Conservation (phyloP, 2,329 filamentous ascomycete species). For the Colletotrichum limetticola region DNA sequence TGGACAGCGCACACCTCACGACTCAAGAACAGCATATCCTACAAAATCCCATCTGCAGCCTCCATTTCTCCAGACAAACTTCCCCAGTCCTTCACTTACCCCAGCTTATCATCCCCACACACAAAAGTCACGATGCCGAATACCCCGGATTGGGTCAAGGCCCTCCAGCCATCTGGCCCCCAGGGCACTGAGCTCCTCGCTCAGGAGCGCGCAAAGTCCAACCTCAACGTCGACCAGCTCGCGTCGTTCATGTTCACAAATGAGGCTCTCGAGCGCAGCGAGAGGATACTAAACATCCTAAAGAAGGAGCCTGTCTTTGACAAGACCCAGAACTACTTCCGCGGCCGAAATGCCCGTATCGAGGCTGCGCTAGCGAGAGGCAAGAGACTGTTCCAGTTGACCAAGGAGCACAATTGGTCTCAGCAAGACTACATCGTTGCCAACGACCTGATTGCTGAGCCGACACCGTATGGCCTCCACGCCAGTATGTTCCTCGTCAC, state of each 20-base stretch:
- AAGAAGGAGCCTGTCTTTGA: constrained; percentile 77
- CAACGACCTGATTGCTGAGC: constrained; percentile 77
- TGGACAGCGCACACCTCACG: constrained; percentile 14
- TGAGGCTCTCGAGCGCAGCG: constrained; percentile 69
- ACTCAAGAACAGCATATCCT: constrained; percentile 3
- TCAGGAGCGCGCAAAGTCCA: constrained; percentile 75
- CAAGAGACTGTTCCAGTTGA: constrained; percentile 76
- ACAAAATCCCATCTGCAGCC: constrained; percentile 13
- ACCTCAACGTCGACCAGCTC: constrained; percentile 74
- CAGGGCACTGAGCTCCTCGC: constrained; percentile 76
- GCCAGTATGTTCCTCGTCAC: constrained; percentile 65
- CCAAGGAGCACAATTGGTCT: constrained; percentile 75
- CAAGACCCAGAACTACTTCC: constrained; percentile 82
- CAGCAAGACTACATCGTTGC: constrained; percentile 72
- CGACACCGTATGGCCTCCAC: constrained; percentile 79
- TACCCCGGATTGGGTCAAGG: constrained; percentile 38
- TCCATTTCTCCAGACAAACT: constrained; percentile 4
- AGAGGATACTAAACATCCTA: constrained; percentile 71
- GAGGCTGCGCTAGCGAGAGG: constrained; percentile 75
- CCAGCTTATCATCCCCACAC: not conserved
- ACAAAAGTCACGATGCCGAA: constrained; percentile 22
- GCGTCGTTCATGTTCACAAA: constrained; percentile 77
- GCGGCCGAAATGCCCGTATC: constrained; percentile 75
- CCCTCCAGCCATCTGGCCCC: constrained; percentile 60
- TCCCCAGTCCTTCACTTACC: not conserved